Percentiles rank a stretch among this genome's conserved stretches.
phyloP scores from a whole-genome alignment of 768 basidiomycete species.

The Rhodotorula diobovata region DNA sequence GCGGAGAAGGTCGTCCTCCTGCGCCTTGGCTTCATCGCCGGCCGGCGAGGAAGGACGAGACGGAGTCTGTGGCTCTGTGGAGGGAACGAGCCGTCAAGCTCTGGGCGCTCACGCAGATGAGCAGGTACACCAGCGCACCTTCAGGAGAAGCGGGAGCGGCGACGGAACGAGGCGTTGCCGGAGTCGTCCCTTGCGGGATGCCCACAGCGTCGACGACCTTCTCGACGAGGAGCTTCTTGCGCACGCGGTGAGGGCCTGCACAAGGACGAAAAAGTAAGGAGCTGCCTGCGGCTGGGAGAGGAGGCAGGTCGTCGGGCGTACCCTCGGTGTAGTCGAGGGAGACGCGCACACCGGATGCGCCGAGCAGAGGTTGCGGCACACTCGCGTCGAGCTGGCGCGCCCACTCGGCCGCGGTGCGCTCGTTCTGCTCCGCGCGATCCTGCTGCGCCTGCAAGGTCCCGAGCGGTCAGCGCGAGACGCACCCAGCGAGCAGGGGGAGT shows the following conservation, averaged over 20 bases:
- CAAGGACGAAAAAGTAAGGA: no score
- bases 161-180: no score
- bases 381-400: background rate
- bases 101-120: no score
- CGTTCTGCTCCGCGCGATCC: background rate
- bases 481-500: background rate
- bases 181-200: no score
- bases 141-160: background rate
- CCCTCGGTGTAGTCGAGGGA: conserved; percentile 18
- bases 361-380: background rate
- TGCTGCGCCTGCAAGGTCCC: background rate
- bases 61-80: background rate
- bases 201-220: no score
- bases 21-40: background rate
- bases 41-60: background rate
- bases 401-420: background rate
- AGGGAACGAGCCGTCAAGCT: no score
- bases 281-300: no score
- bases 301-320: background rate
- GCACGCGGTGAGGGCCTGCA: background rate
- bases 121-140: background rate
- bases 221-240: conserved; percentile 29
- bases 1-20: background rate
- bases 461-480: background rate
- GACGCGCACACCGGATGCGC: background rate